A percentile compares a stretch with the other conserved stretches of the same genome.
Conservation (phyloP, 768 basidiomycete genomes). For the Coprinopsis sp. region DNA sequence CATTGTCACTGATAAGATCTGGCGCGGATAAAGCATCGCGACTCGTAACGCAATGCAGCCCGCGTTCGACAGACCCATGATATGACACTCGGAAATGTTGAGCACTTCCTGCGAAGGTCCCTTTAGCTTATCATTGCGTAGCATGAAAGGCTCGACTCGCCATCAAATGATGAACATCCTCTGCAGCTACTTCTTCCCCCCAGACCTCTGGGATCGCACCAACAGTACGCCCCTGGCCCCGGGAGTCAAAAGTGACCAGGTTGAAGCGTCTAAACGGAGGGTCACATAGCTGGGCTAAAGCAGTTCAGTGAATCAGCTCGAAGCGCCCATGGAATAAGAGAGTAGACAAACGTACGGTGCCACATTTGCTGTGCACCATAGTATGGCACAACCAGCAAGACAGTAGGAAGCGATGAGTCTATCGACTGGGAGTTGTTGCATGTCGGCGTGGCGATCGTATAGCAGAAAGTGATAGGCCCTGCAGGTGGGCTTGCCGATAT, state of each 20-base stretch:
- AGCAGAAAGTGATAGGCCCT: conserved; percentile 26
- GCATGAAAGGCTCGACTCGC: conserved; percentile 14
- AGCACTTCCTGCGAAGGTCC: conserved; percentile 23
- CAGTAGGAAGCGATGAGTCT: conserved; percentile 28
- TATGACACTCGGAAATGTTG: conserved; percentile 29
- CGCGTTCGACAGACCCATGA: conserved; percentile 34
- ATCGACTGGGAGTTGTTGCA: conserved; percentile 26
- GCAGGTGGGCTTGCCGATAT: conserved; percentile 24
- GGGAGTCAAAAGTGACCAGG: conserved; percentile 30
- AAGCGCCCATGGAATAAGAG: neutral
- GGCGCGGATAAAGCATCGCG: conserved; percentile 27
- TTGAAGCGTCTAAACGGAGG: conserved; percentile 32
- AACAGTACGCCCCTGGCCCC: conserved; percentile 28
- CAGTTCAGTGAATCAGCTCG: neutral
- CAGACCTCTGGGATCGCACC: conserved; percentile 15
- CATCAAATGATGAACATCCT: conserved; percentile 29
- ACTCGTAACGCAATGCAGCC: conserved; percentile 29
- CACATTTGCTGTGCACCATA: conserved; percentile 30
- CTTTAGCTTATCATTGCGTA: neutral
- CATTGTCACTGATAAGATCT: conserved; percentile 28
- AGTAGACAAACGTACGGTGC: conserved; percentile 23
- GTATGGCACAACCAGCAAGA: conserved; percentile 33
- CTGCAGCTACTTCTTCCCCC: conserved; percentile 25
- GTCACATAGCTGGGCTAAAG: conserved; percentile 35
- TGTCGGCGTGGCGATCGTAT: conserved; percentile 35